phyloP scores from a whole-genome alignment of 345 rosid genomes.

The Hirschfeldia incana region DNA sequence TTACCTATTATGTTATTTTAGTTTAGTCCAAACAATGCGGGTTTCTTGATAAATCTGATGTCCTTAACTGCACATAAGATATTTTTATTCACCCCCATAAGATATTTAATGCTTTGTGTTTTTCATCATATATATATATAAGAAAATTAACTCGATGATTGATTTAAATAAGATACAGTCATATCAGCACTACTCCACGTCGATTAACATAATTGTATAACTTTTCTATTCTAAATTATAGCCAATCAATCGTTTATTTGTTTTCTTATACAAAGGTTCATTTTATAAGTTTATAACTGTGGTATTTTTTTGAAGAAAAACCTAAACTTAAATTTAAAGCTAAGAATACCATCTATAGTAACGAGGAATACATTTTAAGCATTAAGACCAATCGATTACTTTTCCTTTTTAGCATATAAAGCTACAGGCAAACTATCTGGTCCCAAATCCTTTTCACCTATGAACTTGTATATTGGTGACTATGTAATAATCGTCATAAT shows the following conservation, averaged over 20 bases:
- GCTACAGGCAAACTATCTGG: conserved; percentile 26
- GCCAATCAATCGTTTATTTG: not conserved
- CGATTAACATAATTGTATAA: not conserved
- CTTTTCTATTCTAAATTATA: not conserved
- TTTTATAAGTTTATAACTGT: not conserved
- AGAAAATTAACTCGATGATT: not conserved
- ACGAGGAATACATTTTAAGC: conserved; percentile 13
- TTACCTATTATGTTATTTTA: not conserved
- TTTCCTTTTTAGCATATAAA: conserved; percentile 18
- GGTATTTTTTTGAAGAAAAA: not conserved
- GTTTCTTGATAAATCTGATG: not conserved
- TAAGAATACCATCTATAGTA: conserved; percentile 37
- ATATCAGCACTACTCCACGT: not conserved
- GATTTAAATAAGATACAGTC: not conserved
- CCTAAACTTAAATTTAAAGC: conserved; percentile 30
- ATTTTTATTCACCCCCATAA: too few relatives aligned
- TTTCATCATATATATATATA: not conserved
- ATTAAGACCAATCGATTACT: conserved; percentile 23
- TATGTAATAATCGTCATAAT: conserved; percentile 23
- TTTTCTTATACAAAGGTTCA: not conserved
- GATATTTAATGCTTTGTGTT: not conserved
- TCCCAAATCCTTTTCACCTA: conserved; percentile 33
- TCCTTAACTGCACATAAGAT: too few relatives aligned
- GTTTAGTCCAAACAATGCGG: not conserved
- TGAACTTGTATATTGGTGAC: conserved; percentile 26